Conservation (phyloP, 805 yeast genomes). For the Myxozyma udenii region DNA sequence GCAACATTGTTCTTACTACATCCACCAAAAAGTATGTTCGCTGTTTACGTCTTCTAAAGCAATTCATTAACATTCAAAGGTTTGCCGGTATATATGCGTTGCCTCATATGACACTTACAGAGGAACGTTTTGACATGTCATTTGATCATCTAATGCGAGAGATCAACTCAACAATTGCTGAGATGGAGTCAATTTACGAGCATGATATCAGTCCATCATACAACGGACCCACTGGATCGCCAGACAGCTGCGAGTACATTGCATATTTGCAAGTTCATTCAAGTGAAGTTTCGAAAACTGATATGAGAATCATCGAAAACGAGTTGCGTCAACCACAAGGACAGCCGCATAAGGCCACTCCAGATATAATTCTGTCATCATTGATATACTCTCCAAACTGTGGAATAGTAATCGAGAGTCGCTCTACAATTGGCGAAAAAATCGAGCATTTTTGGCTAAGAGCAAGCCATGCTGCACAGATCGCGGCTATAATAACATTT, state of each 20-base stretch:
- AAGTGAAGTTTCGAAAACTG: constrained; percentile 51
- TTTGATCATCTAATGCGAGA: constrained; percentile 57
- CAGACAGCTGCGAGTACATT: constrained; percentile 61
- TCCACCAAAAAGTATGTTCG: constrained; percentile 36
- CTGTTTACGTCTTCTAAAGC: background rate
- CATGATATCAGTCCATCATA: constrained; percentile 27
- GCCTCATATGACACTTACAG: constrained; percentile 49
- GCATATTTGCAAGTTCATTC: constrained; percentile 65
- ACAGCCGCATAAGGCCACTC: constrained; percentile 61
- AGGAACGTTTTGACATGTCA: constrained; percentile 62
- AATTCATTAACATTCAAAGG: background rate
- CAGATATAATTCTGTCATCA: constrained; percentile 55
- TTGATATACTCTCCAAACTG: constrained; percentile 86
- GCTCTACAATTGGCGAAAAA: constrained; percentile 52
- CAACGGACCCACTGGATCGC: constrained; percentile 38
- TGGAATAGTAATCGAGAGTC: constrained; percentile 52
- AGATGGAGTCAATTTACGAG: constrained; percentile 43
- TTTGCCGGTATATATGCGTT: constrained; percentile 35
- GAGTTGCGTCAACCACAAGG: constrained; percentile 77
- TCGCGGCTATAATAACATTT: constrained; percentile 48
- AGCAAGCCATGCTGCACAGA: constrained; percentile 38
- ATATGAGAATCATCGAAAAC: constrained; percentile 62
- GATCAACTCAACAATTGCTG: constrained; percentile 46
- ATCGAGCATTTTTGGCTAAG: constrained; percentile 45
- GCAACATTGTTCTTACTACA: constrained; percentile 37